A percentile compares a stretch with the other conserved stretches of the same genome.
Conservation (phyloP, 257 asterid genomes). For the Leptodermis oblonga region DNA sequence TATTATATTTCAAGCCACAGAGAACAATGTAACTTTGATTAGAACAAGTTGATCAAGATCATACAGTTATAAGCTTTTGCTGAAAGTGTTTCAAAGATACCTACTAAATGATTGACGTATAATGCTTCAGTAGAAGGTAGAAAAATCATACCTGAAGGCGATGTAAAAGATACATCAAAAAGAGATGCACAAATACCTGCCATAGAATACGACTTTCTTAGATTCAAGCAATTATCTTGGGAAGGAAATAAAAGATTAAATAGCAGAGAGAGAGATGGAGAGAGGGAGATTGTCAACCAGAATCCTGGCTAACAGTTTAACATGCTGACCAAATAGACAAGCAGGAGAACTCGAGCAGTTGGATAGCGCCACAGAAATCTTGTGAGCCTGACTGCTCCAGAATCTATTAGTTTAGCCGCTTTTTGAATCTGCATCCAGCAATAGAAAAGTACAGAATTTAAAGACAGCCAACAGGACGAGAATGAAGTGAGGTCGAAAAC, state of each 20-base stretch:
- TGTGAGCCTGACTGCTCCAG: constrained; percentile 97
- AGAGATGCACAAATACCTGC: constrained; percentile 98
- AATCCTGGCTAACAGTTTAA: constrained; percentile 10
- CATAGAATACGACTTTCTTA: constrained; percentile 19
- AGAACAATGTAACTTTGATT: neutral
- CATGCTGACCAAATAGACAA: constrained; percentile 84
- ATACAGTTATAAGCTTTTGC: neutral
- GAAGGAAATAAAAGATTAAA: neutral
- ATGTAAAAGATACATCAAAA: constrained; percentile 98
- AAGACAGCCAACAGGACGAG: constrained; percentile 15
- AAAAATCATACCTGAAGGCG: constrained; percentile 81
- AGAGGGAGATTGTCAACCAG: neutral
- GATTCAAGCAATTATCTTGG: neutral
- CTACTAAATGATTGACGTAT: neutral
- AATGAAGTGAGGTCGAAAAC: constrained; percentile 13
- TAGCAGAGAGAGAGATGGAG: neutral
- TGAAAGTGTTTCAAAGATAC: neutral
- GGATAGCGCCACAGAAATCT: constrained; percentile 98
- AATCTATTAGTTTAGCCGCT: constrained; percentile 88
- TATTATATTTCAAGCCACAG: neutral
- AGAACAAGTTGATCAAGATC: neutral
- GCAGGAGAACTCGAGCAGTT: constrained; percentile 78
- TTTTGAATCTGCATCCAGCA: constrained; percentile 70
- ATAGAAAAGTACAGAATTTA: constrained; percentile 12
- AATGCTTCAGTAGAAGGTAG: constrained; percentile 17